These are phyloP conservation scores for Mycena vitilis DNA, from an alignment of 768 basidiomycete species.

Conservation along the genomic window DNA sequence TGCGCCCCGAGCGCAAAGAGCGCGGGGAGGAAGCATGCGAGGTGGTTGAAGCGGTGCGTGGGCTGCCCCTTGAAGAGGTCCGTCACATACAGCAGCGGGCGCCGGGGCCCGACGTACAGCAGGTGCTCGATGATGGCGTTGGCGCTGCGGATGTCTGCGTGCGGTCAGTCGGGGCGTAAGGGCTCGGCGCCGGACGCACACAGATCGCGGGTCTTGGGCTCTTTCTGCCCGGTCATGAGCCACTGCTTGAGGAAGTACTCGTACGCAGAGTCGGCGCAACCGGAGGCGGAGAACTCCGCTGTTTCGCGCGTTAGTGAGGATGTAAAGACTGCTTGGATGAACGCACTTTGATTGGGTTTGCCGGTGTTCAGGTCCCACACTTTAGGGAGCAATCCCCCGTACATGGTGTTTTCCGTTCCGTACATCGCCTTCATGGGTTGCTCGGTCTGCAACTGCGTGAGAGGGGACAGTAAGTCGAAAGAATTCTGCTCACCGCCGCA, in stretches of 20 bases:
- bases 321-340: neutral
- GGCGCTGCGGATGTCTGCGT: slow-evolving; percentile 59
- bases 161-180: slow-evolving; percentile 48
- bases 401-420: slow-evolving; percentile 37
- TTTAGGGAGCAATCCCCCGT: slow-evolving; percentile 31
- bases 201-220: slow-evolving; percentile 62
- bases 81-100: slow-evolving; percentile 69
- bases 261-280: slow-evolving; percentile 72
- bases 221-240: slow-evolving; percentile 65
- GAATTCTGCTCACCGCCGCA: slow-evolving; percentile 38
- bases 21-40: slow-evolving; percentile 74
- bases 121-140: slow-evolving; percentile 64
- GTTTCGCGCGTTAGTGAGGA: slow-evolving; percentile 6
- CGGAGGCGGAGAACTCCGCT: slow-evolving; percentile 64
- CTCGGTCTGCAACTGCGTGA: slow-evolving; percentile 36
- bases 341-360: slow-evolving; percentile 23
- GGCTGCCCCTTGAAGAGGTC: slow-evolving; percentile 51
- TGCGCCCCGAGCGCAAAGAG: slow-evolving; percentile 69
- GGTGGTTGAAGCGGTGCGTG: slow-evolving; percentile 66
- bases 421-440: slow-evolving; percentile 43
- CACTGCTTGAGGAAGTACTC: slow-evolving; percentile 80
- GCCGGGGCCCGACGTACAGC: slow-evolving; percentile 63
- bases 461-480: neutral
- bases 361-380: slow-evolving; percentile 30
- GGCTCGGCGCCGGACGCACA: slow-evolving; percentile 60